These are phyloP conservation scores for Bryoglossum gracile DNA, from an alignment of 495 filamentous ascomycete genomes.

Conservation along the genomic window DNA sequence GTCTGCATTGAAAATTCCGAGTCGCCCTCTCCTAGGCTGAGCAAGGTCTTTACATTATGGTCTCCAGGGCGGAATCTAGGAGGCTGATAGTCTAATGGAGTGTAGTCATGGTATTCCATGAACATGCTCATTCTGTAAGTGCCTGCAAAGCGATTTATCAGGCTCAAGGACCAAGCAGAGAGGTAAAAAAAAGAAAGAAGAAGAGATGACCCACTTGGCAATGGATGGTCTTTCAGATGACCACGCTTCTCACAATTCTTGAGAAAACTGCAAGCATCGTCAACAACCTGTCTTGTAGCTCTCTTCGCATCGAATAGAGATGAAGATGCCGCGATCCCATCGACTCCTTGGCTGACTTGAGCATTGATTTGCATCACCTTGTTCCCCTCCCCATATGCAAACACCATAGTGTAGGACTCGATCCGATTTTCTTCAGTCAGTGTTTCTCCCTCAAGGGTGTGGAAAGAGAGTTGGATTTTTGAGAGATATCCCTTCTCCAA, in stretches of 20 bases:
- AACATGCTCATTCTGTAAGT: conserved; percentile 5
- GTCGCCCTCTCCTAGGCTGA: background rate
- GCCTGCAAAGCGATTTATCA: background rate
- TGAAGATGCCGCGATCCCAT: background rate
- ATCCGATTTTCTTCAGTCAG: conserved; percentile 7
- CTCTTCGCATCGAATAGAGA: background rate
- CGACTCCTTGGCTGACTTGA: background rate
- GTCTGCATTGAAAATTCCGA: conserved; percentile 2
- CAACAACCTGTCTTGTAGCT: background rate
- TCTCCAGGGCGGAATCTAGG: conserved; percentile 7
- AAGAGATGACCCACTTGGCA: background rate
- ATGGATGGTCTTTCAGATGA: background rate
- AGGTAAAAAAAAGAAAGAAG: background rate
- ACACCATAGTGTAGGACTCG: conserved; percentile 21
- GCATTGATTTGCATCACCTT: background rate
- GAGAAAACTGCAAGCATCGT: background rate
- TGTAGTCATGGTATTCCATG: conserved; percentile 5
- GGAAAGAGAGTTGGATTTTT: conserved; percentile 20
- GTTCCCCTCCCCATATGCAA: conserved; percentile 13
- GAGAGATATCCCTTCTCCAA: conserved; percentile 16
- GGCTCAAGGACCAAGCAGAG: background rate
- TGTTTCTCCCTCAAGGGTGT: conserved; percentile 7
- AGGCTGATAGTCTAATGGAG: conserved; percentile 9
- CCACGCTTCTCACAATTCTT: background rate
- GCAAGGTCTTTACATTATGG: background rate